Base-by-base conservation (phyloP, 257 asterid species). In the Rhazya stricta region DNA sequence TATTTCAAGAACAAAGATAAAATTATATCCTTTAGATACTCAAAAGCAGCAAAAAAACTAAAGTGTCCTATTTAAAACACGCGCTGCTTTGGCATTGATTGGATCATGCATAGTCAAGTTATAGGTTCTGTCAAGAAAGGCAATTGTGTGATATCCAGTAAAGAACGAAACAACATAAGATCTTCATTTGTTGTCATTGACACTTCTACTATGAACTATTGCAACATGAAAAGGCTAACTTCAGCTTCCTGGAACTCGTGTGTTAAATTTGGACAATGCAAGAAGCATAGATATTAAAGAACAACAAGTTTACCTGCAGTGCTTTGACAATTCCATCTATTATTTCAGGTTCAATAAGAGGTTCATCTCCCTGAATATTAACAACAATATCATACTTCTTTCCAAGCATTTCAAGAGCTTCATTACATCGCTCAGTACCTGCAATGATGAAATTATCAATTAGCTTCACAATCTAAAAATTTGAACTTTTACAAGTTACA, bases 281-380 rank as follows among this genome's bases (percentile, higher is more conserved):
- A 25, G 56, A 16, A 15, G 67, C 0, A 25, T 46, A 66, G 23
- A 54, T 57, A 67, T 15, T 19, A 36, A 51, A 43, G 32, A 37
- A 46, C 32, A 67, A 37, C 25, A 74, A 77, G 7, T 9, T 79
- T 81, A 94, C 98, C 96, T 85, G 96, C 75, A 94, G 80, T 29
- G 97, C 93, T 78, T 81, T 83, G 66, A 94, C 97, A 43, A 91
- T 90, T 67, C 96, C 93, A 75, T 94, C 96, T 39, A 91, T 91
- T 53, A 89, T 88, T 76, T 90, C 97, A 69, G 97, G 97, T 78
- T 94, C 98, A 56, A 94, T 86, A 77, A 94, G 96, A 36, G 98
- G 98, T 75, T 94, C 97, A 79, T 94, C 98, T 23, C 98, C 97
- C 79, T 94, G 97, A 83, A 94, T 94, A 78, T 94, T 94, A 67